phyloP scores from a whole-genome alignment of 768 basidiomycete species.

The Baorangia bicolor region DNA sequence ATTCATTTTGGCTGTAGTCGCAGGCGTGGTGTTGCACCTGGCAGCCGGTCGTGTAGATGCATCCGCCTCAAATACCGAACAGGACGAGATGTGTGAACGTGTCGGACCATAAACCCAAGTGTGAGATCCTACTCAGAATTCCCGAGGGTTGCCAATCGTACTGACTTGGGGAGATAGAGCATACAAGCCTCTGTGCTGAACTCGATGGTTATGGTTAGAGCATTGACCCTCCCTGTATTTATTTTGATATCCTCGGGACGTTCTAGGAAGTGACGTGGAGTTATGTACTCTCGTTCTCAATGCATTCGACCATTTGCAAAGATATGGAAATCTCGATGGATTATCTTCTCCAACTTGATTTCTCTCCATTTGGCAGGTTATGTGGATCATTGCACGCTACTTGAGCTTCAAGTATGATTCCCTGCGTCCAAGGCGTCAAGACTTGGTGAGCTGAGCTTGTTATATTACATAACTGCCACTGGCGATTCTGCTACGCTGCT shows the following conservation, averaged over 20 bases:
- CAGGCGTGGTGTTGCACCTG: conserved; percentile 36
- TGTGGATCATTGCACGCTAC: neutral
- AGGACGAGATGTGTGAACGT: neutral
- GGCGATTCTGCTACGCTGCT: too few species aligned
- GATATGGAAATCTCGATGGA: neutral
- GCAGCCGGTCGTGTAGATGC: conserved; percentile 22
- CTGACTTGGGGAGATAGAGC: neutral
- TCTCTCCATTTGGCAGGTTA: too few species aligned
- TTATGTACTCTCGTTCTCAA: neutral
- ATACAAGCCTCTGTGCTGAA: neutral
- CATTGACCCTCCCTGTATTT: too few species aligned
- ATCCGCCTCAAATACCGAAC: neutral
- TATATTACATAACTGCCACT: too few species aligned
- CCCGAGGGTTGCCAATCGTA: too few species aligned
- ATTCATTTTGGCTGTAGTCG: conserved; percentile 38
- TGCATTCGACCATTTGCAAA: neutral
- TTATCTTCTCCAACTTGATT: neutral
- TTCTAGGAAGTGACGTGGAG: too few species aligned
- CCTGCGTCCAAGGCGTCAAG: too few species aligned
- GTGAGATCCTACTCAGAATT: neutral
- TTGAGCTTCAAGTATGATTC: neutral
- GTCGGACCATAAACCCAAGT: neutral
- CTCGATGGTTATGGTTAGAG: too few species aligned
- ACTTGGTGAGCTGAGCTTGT: too few species aligned
- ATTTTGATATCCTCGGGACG: neutral